Evolutionary conservation across 306 rosid genomes (phyloP), one percentile per base, ranked within the genome.

Genomic region (Cicer judaicum): DNA sequence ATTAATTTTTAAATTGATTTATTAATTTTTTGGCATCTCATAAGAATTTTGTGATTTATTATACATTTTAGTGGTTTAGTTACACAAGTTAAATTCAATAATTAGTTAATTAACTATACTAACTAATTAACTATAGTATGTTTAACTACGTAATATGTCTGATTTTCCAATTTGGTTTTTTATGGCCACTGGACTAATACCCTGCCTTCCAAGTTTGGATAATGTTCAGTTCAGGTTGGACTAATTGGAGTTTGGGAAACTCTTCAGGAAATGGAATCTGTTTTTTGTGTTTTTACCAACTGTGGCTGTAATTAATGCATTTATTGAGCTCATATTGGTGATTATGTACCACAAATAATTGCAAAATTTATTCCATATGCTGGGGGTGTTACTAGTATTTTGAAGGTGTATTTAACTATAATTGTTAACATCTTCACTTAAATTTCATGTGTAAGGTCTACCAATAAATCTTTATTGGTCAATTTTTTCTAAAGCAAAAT

Each of bases 231-330:
- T 61, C 11, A 63, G 79, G 71, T 50, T 68, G 68, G 69, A 68
- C 61, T 67, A 68, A 46, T 29, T 29, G 63, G 69, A 78, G 46
- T 78, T 69, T 60, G 81, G 64, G 64, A 77, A 77, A 68, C 62
- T 68, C 69, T 44, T 57, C 62, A 0, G 62, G 52, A 57, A 47
- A 60, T 69, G 69, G 69, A 67, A 41, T 8, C 8, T 49, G 16
- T 41, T 12, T 38, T n/a, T 53, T 41, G 18, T 36, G 14, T 10
- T 66, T 6, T 10, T 41, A 36, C 7, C 4, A 43, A 65, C 29
- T 43, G 67, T 66, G 73, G 68, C 59, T 76, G 57, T 63, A 68
- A 76, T 24, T 39, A 46, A 38, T 13, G 5, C 4, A 7, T 60
- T 15, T 12, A 56, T 56, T 67, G 36, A 56, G 34, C 11, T 43